phyloP scores from a whole-genome alignment of 495 filamentous ascomycete species.

The Bacidia gigantensis region DNA sequence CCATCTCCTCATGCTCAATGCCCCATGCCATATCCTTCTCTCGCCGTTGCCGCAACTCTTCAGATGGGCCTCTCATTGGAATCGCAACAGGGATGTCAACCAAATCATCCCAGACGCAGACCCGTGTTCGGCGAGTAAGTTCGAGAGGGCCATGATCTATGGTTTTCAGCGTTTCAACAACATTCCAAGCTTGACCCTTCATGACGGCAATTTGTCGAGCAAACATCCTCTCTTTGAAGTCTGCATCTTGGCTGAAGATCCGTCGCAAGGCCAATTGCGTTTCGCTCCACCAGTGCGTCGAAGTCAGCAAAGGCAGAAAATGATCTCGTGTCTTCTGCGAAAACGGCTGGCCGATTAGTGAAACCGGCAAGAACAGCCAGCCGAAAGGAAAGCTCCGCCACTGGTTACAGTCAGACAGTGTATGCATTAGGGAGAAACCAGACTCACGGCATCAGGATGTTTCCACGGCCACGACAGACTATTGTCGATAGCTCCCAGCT shows the following conservation, averaged over 20 bases:
- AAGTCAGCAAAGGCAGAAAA: constrained; percentile 86
- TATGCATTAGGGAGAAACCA: not conserved
- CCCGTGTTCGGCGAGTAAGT: constrained; percentile 73
- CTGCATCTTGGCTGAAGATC: constrained; percentile 79
- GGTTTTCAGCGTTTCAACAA: constrained; percentile 89
- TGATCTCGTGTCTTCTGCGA: constrained; percentile 83
- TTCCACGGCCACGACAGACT: constrained; percentile 99
- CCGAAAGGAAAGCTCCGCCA: constrained; percentile 92
- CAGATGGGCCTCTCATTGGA: constrained; percentile 66
- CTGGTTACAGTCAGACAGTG: constrained; percentile 21
- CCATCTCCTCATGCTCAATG: constrained; percentile 67
- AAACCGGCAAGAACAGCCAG: constrained; percentile 95
- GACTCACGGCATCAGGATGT: constrained; percentile 77
- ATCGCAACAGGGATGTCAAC: constrained; percentile 92
- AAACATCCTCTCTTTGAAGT: constrained; percentile 98
- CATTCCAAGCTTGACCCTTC: constrained; percentile 99
- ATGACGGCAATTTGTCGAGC: constrained; percentile 92
- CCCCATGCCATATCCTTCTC: constrained; percentile 26
- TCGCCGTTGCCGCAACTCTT: constrained; percentile 54
- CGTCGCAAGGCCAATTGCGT: constrained; percentile 73
- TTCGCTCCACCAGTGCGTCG: constrained; percentile 90
- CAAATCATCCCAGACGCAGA: constrained; percentile 95
- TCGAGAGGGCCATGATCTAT: constrained; percentile 87
- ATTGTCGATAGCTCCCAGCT: constrained; percentile 92
- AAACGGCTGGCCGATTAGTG: constrained; percentile 90